These are phyloP conservation scores for Chlorophyllum brunneum DNA, from an alignment of 768 basidiomycete species.

Conservation along the genomic window DNA sequence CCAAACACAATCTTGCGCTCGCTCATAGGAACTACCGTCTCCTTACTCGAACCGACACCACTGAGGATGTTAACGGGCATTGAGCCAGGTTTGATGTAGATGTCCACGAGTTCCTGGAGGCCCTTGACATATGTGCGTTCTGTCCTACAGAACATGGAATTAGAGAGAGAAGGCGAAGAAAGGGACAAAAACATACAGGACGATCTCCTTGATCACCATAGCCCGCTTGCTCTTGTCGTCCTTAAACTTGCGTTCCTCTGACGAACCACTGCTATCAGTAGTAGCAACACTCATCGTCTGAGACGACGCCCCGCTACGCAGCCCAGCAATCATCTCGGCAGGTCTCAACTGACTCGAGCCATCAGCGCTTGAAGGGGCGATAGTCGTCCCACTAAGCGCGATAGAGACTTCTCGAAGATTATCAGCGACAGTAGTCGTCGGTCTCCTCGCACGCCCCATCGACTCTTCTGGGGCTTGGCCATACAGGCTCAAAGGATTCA, in stretches of 20 bases:
- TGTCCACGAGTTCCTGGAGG: constrained; percentile 90
- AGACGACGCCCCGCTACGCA: constrained; percentile 56
- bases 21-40: constrained; percentile 77
- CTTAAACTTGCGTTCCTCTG: constrained; percentile 85
- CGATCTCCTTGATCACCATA: constrained; percentile 85
- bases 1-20: constrained; percentile 93
- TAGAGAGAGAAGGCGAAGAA: constrained; percentile 2
- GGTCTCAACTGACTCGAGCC: constrained; percentile 58
- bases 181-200: constrained; percentile 56
- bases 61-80: constrained; percentile 67
- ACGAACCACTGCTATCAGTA: constrained; percentile 71
- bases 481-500: constrained; percentile 54
- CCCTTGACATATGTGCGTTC: constrained; percentile 94
- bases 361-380: constrained; percentile 32
- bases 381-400: constrained; percentile 43
- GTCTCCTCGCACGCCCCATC: constrained; percentile 52
- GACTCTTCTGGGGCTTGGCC: constrained; percentile 45
- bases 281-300: constrained; percentile 72
- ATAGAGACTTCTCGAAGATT: constrained; percentile 54
- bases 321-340: constrained; percentile 54
- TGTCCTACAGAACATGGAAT: constrained; percentile 49
- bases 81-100: constrained; percentile 87
- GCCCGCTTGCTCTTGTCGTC: constrained; percentile 85
- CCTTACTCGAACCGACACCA: constrained; percentile 68
- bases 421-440: constrained; percentile 54